Conservation (phyloP, 805 yeast species). For the Wickerhamiella bombiphila region DNA sequence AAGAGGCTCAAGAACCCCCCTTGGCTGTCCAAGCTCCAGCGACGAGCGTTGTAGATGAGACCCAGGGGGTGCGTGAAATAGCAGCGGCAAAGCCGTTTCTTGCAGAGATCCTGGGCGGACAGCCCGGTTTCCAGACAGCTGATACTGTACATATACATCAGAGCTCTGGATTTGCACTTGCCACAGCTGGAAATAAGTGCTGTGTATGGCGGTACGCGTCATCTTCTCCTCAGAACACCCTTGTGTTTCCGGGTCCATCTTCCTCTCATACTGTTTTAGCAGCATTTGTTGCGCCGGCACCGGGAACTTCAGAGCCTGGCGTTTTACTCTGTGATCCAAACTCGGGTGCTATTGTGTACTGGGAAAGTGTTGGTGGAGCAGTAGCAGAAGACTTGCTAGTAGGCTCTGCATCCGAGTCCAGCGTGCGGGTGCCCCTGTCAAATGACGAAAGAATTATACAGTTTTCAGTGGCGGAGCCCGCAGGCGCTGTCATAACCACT, state of each 20-base stretch:
- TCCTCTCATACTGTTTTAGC: constrained; percentile 29
- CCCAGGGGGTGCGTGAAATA: not conserved
- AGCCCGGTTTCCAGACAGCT: not conserved
- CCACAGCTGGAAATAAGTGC: constrained; percentile 4
- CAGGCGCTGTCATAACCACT: constrained; percentile 61
- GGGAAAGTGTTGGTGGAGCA: constrained; percentile 60
- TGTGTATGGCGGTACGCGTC: constrained; percentile 7
- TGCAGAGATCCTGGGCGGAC: not conserved
- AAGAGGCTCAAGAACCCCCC: not conserved
- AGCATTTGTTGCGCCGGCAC: constrained; percentile 41
- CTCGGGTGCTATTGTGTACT: constrained; percentile 48
- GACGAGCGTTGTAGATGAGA: not conserved
- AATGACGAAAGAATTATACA: constrained; percentile 42
- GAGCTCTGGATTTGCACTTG: constrained; percentile 8
- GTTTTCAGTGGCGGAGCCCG: constrained; percentile 51
- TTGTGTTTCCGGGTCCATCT: constrained; percentile 7
- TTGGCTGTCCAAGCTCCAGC: not conserved
- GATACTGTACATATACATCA: not conserved
- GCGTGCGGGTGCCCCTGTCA: constrained; percentile 29
- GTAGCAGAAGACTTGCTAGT: constrained; percentile 44
- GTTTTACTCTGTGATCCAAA: constrained; percentile 46
- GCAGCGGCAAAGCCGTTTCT: not conserved
- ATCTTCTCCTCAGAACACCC: not conserved
- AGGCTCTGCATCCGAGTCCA: constrained; percentile 3
- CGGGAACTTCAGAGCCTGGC: constrained; percentile 48